phyloP scores from a whole-genome alignment of 2,329 filamentous ascomycete species.

The Verruconis gallopava region DNA sequence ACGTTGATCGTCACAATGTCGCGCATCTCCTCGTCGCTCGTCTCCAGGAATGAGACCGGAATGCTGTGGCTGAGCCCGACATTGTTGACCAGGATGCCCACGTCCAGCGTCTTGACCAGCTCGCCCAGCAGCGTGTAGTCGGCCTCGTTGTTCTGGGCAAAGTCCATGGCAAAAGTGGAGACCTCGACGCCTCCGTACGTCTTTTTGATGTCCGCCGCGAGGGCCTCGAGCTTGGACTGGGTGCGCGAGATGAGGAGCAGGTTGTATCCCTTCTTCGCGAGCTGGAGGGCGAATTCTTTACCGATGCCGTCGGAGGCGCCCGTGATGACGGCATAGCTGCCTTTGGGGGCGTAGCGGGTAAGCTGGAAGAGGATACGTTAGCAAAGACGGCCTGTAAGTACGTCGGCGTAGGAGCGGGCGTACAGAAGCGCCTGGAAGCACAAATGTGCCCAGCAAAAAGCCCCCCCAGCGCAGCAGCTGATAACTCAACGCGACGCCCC shows the following conservation, averaged over 20 bases:
- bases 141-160: conserved; percentile 59
- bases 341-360: conserved; percentile 77
- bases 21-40: conserved; percentile 63
- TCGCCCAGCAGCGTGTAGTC: conserved; percentile 67
- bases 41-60: conserved; percentile 77
- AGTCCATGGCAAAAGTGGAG: conserved; percentile 68
- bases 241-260: conserved; percentile 90
- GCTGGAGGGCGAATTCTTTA: conserved; percentile 86
- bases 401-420: too few relatives aligned
- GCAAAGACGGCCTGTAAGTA: too few relatives aligned
- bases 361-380: too few relatives aligned
- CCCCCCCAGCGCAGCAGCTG: background rate
- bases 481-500: background rate
- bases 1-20: conserved; percentile 96
- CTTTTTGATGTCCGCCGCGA: conserved; percentile 61
- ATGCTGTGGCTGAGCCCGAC: conserved; percentile 91
- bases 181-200: conserved; percentile 44
- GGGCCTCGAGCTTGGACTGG: conserved; percentile 70
- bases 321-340: conserved; percentile 88
- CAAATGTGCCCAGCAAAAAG: background rate
- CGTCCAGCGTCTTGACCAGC: conserved; percentile 58
- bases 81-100: conserved; percentile 90
- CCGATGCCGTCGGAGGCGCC: conserved; percentile 93
- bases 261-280: conserved; percentile 88
- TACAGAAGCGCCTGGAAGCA: background rate